A percentile compares a stretch with the other conserved stretches of the same genome.
Conservation (phyloP, 371 early-diverging fungal species). For the Neoconidiobolus thromboides region DNA sequence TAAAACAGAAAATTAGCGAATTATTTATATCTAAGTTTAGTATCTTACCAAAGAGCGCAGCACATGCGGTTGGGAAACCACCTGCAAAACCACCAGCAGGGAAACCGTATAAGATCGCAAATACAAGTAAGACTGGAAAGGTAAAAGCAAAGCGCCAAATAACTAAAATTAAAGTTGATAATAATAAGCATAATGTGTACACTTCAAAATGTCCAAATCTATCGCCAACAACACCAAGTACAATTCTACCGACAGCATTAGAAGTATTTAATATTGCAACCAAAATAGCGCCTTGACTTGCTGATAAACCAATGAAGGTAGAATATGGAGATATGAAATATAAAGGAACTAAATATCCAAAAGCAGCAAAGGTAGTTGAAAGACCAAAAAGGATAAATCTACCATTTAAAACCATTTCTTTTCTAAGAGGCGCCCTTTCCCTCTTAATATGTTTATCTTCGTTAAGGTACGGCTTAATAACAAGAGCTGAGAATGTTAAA, state of each 20-base stretch:
- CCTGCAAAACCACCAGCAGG: constrained; percentile 32
- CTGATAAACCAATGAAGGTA: constrained; percentile 15
- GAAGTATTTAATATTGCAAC: constrained; percentile 27
- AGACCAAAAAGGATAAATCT: neutral
- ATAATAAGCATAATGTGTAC: constrained; percentile 18
- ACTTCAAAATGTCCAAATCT: constrained; percentile 33
- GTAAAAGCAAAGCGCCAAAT: constrained; percentile 36
- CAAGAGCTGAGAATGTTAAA: constrained; percentile 8
- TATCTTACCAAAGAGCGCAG: constrained; percentile 19
- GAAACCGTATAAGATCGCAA: constrained; percentile 32
- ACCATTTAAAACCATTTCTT: neutral
- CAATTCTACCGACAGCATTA: constrained; percentile 27
- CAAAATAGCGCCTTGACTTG: constrained; percentile 20
- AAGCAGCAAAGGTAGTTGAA: constrained; percentile 8
- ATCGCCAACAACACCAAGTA: constrained; percentile 25
- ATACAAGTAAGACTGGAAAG: constrained; percentile 22
- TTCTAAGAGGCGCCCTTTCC: neutral
- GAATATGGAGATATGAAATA: constrained; percentile 16
- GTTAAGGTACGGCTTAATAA: neutral
- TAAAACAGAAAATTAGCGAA: too few relatives aligned
- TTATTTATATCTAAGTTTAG: neutral
- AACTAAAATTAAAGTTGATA: constrained; percentile 21
- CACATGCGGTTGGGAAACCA: constrained; percentile 21
- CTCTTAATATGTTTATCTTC: neutral
- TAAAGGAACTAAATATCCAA: constrained; percentile 22